Conservation (phyloP, 768 basidiomycete genomes). For the Leccinum incarnatum region DNA sequence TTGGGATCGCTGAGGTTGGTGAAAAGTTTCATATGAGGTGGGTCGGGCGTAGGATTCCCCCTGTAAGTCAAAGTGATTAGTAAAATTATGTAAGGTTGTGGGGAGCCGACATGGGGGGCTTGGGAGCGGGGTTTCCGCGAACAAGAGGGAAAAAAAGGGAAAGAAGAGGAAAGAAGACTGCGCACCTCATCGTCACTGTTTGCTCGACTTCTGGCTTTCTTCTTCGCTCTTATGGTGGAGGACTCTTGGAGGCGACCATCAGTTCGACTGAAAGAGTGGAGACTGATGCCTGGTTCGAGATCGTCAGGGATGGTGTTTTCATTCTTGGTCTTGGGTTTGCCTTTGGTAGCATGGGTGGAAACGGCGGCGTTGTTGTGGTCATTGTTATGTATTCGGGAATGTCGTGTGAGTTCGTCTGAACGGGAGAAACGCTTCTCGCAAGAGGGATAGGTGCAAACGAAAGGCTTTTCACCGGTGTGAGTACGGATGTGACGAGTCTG, state of each 20-base stretch:
- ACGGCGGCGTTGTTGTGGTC: conserved; percentile 36
- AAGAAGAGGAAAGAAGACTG: conserved; percentile 6
- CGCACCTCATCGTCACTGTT: conserved; percentile 85
- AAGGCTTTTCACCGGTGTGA: conserved; percentile 98
- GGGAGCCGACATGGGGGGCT: conserved; percentile 22
- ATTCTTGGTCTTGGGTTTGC: conserved; percentile 30
- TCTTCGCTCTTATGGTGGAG: conserved; percentile 49
- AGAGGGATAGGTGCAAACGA: conserved; percentile 85
- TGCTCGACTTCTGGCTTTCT: conserved; percentile 75
- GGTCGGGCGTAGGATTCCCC: conserved; percentile 59
- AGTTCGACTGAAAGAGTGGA: conserved; percentile 23
- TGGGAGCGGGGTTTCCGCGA: conserved; percentile 1
- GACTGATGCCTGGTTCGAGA: conserved; percentile 24
- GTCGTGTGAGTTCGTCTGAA: conserved; percentile 97
- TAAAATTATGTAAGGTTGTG: conserved; percentile 26
- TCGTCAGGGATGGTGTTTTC: conserved; percentile 27
- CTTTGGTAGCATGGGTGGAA: conserved; percentile 24
- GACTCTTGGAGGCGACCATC: conserved; percentile 25
- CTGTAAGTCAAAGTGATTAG: conserved; percentile 32
- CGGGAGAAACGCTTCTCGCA: conserved; percentile 98
- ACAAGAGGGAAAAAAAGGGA: not conserved
- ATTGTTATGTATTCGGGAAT: conserved; percentile 88
- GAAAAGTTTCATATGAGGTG: conserved; percentile 45
- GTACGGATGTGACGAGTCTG: conserved; percentile 98
- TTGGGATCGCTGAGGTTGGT: conserved; percentile 29